Conservation (phyloP, 176 grass and related monocot genomes). For the Pontederia crassipes region DNA sequence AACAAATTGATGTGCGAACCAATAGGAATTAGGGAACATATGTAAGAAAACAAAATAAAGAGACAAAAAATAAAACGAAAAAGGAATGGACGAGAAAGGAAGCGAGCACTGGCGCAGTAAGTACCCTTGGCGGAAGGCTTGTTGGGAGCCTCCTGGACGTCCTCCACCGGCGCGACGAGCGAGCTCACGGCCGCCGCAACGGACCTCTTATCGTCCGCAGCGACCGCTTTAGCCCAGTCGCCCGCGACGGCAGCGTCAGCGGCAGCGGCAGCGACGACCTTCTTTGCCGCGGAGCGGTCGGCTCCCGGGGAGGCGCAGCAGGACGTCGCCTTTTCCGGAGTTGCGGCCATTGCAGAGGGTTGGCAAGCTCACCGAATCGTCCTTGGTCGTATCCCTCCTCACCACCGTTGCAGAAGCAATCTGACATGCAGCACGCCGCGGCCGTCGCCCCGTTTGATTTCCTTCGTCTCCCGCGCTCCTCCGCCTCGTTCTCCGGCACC, state of each 20-base stretch:
- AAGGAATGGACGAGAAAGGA: neutral
- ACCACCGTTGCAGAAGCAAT: conserved; percentile 38
- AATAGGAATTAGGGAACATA: no score
- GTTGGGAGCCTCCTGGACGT: conserved; percentile 35
- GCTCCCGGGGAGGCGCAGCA: conserved; percentile 28
- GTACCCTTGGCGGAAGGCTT: conserved; percentile 78
- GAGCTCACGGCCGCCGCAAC: conserved; percentile 4
- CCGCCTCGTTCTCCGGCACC: neutral
- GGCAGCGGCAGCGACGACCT: conserved; percentile 15
- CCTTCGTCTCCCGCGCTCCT: conserved; percentile 8
- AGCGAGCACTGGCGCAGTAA: neutral
- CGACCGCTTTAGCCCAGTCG: conserved; percentile 21
- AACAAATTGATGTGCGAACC: no score
- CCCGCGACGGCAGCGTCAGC: conserved; percentile 25
- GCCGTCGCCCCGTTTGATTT: conserved; percentile 18
- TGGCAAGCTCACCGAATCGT: conserved; percentile 77
- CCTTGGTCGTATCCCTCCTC: conserved; percentile 56
- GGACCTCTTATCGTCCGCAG: conserved; percentile 1
- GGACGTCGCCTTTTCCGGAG: conserved; percentile 95
- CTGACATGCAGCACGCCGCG: conserved; percentile 88
- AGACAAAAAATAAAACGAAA: no score
- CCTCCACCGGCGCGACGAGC: conserved; percentile 39
- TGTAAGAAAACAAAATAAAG: no score
- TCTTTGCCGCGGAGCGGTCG: conserved; percentile 1
- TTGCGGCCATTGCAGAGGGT: conserved; percentile 97